Percentiles rank a stretch among this genome's conserved stretches.
These are phyloP conservation scores for Amanita rimosa DNA, from an alignment of 768 basidiomycete genomes.

Conservation along the genomic window DNA sequence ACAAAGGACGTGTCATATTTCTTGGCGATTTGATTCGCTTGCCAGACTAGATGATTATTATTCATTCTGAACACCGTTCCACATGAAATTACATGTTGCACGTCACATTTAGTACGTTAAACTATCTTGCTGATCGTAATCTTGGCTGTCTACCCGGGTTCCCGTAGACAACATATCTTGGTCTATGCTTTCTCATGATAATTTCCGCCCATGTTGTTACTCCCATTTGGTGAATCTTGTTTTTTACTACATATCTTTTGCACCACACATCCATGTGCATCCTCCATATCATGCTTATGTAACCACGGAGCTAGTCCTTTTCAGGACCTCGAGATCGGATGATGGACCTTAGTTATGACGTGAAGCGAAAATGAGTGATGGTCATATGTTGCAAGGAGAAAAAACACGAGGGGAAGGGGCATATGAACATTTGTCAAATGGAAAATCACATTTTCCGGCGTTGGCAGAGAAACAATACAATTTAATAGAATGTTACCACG, in stretches of 20 bases:
- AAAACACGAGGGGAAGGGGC: background rate
- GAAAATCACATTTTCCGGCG: background rate
- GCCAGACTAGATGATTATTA: conserved; percentile 12
- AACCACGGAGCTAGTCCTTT: conserved; percentile 1
- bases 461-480: background rate
- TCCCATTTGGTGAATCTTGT: background rate
- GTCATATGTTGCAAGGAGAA: background rate
- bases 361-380: background rate
- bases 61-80: background rate
- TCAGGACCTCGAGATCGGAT: background rate
- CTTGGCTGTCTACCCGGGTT: background rate
- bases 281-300: background rate
- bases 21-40: conserved; percentile 38
- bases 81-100: conserved; percentile 1
- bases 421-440: background rate
- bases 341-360: background rate
- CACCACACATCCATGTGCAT: background rate
- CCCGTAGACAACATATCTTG: conserved; percentile 2
- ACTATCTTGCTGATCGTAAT: background rate
- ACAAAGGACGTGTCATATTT: conserved; percentile 34
- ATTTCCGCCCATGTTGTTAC: background rate
- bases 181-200: background rate
- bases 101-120: background rate
- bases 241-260: background rate
- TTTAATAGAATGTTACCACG: background rate